Conservation (phyloP, 2,329 filamentous ascomycete species). For the Fusarium stilboides region DNA sequence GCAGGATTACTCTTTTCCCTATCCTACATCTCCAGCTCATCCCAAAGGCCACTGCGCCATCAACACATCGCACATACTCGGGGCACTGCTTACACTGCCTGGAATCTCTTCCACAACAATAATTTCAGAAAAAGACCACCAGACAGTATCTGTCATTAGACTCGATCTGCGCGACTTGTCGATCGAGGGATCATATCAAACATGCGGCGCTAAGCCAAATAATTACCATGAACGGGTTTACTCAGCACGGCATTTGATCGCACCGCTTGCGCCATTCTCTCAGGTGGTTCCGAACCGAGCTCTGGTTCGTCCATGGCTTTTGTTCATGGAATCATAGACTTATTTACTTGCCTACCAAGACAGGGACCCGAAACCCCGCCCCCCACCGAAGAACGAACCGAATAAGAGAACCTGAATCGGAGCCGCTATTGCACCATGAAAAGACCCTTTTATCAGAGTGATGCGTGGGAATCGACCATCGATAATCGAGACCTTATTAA, state of each 20-base stretch:
- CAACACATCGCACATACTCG: not conserved
- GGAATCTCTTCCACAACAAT: no score
- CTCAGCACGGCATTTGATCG: conserved; percentile 44
- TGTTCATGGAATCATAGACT: conserved; percentile 45
- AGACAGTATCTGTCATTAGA: not conserved
- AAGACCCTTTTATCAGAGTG: conserved; percentile 11
- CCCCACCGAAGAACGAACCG: conserved; percentile 32
- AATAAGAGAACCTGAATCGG: conserved; percentile 19
- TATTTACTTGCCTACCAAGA: conserved; percentile 12
- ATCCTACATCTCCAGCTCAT: not conserved
- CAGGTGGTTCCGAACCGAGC: conserved; percentile 37
- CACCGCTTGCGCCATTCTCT: conserved; percentile 44
- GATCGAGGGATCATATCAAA: conserved; percentile 30
- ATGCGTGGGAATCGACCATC: conserved; percentile 25
- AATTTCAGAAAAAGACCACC: not conserved
- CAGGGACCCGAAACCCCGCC: conserved; percentile 37
- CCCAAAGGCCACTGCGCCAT: not conserved
- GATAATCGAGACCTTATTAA: conserved; percentile 1
- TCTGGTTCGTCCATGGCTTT: conserved; percentile 39
- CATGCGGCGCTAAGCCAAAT: conserved; percentile 14
- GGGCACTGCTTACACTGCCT: not conserved
- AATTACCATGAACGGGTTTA: conserved; percentile 26
- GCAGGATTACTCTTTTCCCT: no score
- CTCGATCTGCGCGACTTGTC: conserved; percentile 28
- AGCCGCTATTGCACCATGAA: conserved; percentile 26